Evolutionary conservation across 208 protist genomes (phyloP).

Genomic region (Crithidia acanthocephali): DNA sequence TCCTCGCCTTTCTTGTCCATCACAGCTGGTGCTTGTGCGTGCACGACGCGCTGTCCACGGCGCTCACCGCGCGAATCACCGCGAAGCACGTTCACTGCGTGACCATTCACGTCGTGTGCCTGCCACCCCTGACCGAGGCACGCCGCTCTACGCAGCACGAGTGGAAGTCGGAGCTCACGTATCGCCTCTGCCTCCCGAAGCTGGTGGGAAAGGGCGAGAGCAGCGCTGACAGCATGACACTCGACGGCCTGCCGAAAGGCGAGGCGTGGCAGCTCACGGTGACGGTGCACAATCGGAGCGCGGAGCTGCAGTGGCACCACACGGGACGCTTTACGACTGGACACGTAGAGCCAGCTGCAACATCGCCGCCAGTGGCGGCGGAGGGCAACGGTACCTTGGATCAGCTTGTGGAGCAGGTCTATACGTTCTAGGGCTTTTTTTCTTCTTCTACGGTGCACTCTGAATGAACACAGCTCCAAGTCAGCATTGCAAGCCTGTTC

Average conservation of each 20-base stretch:
- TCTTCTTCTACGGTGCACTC: too few relatives aligned
- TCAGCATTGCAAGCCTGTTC: too few relatives aligned
- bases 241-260: too few relatives aligned
- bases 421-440: background rate
- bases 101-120: conserved; percentile 4
- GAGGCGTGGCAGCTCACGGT: conserved; percentile 23
- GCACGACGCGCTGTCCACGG: conserved; percentile 4
- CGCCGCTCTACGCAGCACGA: conserved; percentile 28
- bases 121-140: conserved; percentile 17
- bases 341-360: too few relatives aligned
- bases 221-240: too few relatives aligned
- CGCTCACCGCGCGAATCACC: background rate
- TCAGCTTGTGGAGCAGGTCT: background rate
- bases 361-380: background rate
- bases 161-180: conserved; percentile 27
- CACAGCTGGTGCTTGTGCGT: conserved; percentile 27
- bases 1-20: conserved; percentile 33
- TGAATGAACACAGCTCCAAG: too few relatives aligned
- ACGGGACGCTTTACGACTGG: background rate
- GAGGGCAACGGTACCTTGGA: conserved; percentile 12
- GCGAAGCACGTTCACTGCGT: background rate
- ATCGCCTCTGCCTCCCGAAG: background rate
- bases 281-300: conserved; percentile 17
- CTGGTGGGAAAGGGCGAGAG: background rate
- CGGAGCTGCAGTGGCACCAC: conserved; percentile 21